Base-by-base conservation (phyloP, 148 eudicot species). In the Agrostemma githago region DNA sequence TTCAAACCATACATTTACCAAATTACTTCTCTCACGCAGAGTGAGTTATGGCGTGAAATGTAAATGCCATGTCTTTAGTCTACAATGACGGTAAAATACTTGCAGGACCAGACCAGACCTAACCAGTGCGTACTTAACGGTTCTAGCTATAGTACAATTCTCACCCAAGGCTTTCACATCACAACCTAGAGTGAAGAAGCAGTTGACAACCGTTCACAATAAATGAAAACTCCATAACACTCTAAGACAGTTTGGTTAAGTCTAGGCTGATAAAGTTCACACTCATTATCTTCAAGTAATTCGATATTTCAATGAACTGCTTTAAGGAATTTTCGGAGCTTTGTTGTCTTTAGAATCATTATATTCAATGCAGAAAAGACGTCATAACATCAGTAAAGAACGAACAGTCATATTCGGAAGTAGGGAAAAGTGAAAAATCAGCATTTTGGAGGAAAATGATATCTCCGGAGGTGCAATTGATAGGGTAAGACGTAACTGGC, bases 381-480 rank as follows among this genome's bases (percentile, higher is more conserved):
- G 43, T 12, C n/a, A 77, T 42, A 59, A 20, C 39, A 59, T 19
- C 48, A 19, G 12, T 54, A 37, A n/a, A 58, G n/a, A n/a, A n/a
- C n/a, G 21, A 62, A 20, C 11, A 10, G 14, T 21, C 34, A 41
- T 40, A 21, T 20, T 53, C 58, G 34, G 48, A 69, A 67, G 44
- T 4, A 7, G n/a, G 17, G 26, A 19, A 61, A 21, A 48, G 62
- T 37, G 40, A 59, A 12, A 20, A 43, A 65, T n/a, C 8, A 69
- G 16, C 5, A 20, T 72, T 66, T 9, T 11, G 16, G 37, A 43
- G 65, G 37, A n/a, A n/a, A 62, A 54, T 62, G 17, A 74, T 89
- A 94, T 97, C 98, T 94, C 99, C 44, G 94, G 92, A 77, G 93
- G 99, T 74, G 87, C 94, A 90, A 66, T 86, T 89, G 74, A 81